Conservation (phyloP, 352 stramenopile species). For the Phytophthora quininea region DNA sequence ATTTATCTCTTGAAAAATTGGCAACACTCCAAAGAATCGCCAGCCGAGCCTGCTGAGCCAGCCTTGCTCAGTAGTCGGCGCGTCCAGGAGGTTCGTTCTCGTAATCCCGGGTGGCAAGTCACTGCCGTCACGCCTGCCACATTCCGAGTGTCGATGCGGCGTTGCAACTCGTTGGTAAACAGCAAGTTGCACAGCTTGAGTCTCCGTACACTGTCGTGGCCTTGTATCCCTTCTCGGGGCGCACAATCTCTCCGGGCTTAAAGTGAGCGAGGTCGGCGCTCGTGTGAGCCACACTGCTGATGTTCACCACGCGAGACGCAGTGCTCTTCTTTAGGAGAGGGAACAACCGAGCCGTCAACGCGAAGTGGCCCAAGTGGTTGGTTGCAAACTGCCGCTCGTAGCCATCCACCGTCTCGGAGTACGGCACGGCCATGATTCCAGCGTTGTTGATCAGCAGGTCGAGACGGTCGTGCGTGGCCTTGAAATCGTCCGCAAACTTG, state of each 20-base stretch:
- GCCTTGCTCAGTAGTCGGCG: conserved; percentile 18
- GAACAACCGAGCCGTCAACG: conserved; percentile 50
- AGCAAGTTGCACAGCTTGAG: conserved; percentile 63
- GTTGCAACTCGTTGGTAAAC: conserved; percentile 52
- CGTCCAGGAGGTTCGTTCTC: conserved; percentile 17
- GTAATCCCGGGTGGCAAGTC: conserved; percentile 43
- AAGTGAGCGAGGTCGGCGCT: conserved; percentile 11
- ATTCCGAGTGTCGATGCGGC: conserved; percentile 27
- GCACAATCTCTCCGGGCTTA: conserved; percentile 12
- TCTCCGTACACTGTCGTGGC: conserved; percentile 37
- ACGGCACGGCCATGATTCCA: too few relatives aligned
- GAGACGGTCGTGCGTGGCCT: too few relatives aligned
- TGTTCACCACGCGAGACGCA: conserved; percentile 26
- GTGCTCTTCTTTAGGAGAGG: conserved; percentile 37
- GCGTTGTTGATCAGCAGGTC: too few relatives aligned
- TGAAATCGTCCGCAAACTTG: too few relatives aligned
- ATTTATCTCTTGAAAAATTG: too few relatives aligned
- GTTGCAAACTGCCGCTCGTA: conserved; percentile 21
- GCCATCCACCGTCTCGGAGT: too few relatives aligned
- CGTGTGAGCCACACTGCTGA: conserved; percentile 45
- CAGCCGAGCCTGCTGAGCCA: conserved; percentile 7
- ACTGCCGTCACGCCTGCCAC: conserved; percentile 31
- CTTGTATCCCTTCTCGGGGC: conserved; percentile 22
- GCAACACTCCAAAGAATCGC: too few relatives aligned
- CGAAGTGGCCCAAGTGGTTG: conserved; percentile 39